phyloP scores from a whole-genome alignment of 139 green algal genomes.

The Nannochloris sp. region DNA sequence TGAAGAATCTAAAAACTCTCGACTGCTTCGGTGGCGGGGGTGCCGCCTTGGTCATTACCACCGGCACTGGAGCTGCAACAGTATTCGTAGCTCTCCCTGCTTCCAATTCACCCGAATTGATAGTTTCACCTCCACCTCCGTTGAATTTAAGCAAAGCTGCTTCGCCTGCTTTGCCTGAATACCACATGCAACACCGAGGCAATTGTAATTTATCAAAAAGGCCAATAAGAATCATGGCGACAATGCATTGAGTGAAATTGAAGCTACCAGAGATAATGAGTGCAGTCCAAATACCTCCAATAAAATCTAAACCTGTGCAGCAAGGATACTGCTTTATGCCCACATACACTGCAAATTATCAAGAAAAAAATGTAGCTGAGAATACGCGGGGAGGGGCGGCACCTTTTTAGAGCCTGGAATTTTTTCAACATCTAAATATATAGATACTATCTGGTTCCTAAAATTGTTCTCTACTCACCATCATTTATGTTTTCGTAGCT shows the following conservation, averaged over 20 bases:
- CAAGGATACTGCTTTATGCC: constrained; percentile 8
- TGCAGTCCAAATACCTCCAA: constrained; percentile 9
- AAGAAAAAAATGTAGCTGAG: not conserved
- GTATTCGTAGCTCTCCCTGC: not conserved
- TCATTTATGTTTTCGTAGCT: not conserved
- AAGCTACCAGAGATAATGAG: constrained; percentile 12
- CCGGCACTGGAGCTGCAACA: too few relatives aligned
- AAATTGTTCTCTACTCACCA: not conserved
- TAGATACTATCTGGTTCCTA: not conserved
- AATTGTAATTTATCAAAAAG: constrained; percentile 1
- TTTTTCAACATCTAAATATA: not conserved
- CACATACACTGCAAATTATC: constrained; percentile 4
- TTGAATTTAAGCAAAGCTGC: not conserved
- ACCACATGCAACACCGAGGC: not conserved
- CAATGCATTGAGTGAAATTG: not conserved
- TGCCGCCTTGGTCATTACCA: too few relatives aligned
- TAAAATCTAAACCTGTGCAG: constrained; percentile 7
- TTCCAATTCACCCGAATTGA: not conserved
- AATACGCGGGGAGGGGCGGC: too few relatives aligned
- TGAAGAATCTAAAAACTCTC: too few relatives aligned
- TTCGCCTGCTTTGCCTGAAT: not conserved
- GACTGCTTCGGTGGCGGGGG: too few relatives aligned
- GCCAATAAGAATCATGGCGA: not conserved
- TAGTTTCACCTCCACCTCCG: not conserved
- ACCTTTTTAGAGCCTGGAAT: too few relatives aligned